phyloP scores from a whole-genome alignment of 1,284 basidiomycete genomes.

The Paramarasmius palmivorus region DNA sequence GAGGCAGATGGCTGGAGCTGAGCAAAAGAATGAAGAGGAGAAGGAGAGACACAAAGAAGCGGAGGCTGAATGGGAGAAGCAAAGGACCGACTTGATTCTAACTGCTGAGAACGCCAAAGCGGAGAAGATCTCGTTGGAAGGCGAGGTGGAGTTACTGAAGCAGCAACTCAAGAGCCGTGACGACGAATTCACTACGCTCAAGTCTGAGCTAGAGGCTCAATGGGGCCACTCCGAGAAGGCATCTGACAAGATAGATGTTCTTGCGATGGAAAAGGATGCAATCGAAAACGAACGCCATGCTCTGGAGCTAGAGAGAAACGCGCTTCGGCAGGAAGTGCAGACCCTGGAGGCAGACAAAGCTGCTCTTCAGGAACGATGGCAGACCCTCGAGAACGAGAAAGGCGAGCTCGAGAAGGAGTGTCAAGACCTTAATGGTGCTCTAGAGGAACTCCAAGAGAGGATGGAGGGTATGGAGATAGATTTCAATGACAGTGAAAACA shows the following conservation, averaged over 20 bases:
- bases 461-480: slow-evolving; percentile 52
- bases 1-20: slow-evolving; percentile 36
- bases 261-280: slow-evolving; percentile 31
- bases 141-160: slow-evolving; percentile 37
- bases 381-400: slow-evolving; percentile 44
- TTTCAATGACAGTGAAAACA: slow-evolving; percentile 56
- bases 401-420: slow-evolving; percentile 41
- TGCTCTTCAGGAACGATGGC: background rate
- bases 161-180: slow-evolving; percentile 41
- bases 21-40: slow-evolving; percentile 40
- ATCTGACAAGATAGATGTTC: slow-evolving; percentile 42
- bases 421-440: slow-evolving; percentile 38
- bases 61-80: slow-evolving; percentile 50
- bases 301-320: slow-evolving; percentile 54
- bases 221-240: slow-evolving; percentile 58
- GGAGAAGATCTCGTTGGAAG: slow-evolving; percentile 40
- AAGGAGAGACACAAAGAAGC: slow-evolving; percentile 39
- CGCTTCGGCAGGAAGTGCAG: slow-evolving; percentile 62
- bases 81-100: slow-evolving; percentile 43
- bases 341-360: slow-evolving; percentile 45
- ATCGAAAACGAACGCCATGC: slow-evolving; percentile 43
- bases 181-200: slow-evolving; percentile 49
- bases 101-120: slow-evolving; percentile 36
- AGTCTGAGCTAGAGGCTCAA: slow-evolving; percentile 60
- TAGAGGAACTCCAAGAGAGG: slow-evolving; percentile 42